Base-by-base conservation (phyloP, 768 basidiomycete species). In the Ephemerocybe angulata region DNA sequence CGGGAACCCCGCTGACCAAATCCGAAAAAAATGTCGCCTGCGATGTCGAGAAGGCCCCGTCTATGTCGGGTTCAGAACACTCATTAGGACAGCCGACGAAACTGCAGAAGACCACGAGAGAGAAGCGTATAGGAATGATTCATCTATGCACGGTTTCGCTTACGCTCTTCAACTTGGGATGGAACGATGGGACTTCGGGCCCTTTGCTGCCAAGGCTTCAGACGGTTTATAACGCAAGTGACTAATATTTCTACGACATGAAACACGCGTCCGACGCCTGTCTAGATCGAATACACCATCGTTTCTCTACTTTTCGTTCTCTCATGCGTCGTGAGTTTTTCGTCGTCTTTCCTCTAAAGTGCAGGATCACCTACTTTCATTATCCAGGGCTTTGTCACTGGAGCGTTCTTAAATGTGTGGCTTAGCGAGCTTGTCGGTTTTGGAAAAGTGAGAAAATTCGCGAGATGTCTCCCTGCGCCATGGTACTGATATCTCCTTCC, bases 161-260 rank as follows among this genome's bases (percentile, higher is more conserved):
- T 17, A 8, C 74, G 8, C 49, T 86, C 44, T 85, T 85, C 56
- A 68, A 88, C 3, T 77, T 77, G 15, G 90, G 90, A 12, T 92
- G 88, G 88, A 89, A 86, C 62, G 90, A 90, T 66, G 85, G 84
- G 12, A 78, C 84, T 0, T 80, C 82, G 13, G 90, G 90, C 1
- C 88, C 90, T 1, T 68, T 93, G n/a, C 68, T 93, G 3, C 90
- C 88, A 1, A 76, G 83, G 11, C 84, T 93, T 43, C 88, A 88
- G 65, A 66, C 67, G 5, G 77, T 62, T 72, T 90, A 72, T 59
- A 57, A 49, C 69, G 78, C 60, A 79, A 79, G 63, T 51, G 17
- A 38, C 17, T 38, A 27, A 13, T 19, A 28, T 29, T 1, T 22
- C 22, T 33, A 44, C 17, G 15, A 3, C 30, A 1, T 44, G 25